A percentile compares a stretch with the other conserved stretches of the same genome.
Conservation (phyloP, 2,329 filamentous ascomycete genomes). For the Xenosphaeropsis pyriputrescens region DNA sequence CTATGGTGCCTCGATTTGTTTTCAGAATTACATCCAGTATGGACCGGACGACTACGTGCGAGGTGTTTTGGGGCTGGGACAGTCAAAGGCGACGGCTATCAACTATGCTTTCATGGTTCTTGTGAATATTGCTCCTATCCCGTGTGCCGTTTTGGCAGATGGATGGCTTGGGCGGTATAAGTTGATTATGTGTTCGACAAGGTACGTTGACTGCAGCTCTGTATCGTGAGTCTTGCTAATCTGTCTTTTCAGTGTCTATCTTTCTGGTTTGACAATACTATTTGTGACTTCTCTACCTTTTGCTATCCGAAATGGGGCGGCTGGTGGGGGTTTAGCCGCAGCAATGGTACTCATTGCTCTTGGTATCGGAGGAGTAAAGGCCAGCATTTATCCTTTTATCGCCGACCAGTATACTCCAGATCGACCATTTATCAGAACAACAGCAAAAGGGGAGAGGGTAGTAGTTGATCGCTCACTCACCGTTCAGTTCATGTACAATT, state of each 20-base stretch:
- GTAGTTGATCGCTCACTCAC: constrained; percentile 42
- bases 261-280: constrained; percentile 36
- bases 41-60: constrained; percentile 28
- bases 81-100: constrained; percentile 28
- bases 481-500: constrained; percentile 22
- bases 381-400: constrained; percentile 46
- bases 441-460: constrained; percentile 38
- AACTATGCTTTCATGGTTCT: constrained; percentile 22
- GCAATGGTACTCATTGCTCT: constrained; percentile 42
- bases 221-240: too few relatives aligned
- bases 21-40: constrained; percentile 46
- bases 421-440: constrained; percentile 23
- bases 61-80: constrained; percentile 25
- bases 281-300: constrained; percentile 36
- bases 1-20: constrained; percentile 46
- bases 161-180: constrained; percentile 43
- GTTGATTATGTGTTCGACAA: constrained; percentile 30
- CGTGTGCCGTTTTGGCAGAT: constrained; percentile 38
- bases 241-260: constrained; percentile 27
- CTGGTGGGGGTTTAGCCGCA: constrained; percentile 36
- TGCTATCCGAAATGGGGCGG: constrained; percentile 30
- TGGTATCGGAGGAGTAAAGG: constrained; percentile 47
- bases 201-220: too few relatives aligned
- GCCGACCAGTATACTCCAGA: constrained; percentile 34
- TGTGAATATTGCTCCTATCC: constrained; percentile 18